Evolutionary conservation across 257 asterid species (phyloP).

Genomic region (Solanum sparsipilum): DNA sequence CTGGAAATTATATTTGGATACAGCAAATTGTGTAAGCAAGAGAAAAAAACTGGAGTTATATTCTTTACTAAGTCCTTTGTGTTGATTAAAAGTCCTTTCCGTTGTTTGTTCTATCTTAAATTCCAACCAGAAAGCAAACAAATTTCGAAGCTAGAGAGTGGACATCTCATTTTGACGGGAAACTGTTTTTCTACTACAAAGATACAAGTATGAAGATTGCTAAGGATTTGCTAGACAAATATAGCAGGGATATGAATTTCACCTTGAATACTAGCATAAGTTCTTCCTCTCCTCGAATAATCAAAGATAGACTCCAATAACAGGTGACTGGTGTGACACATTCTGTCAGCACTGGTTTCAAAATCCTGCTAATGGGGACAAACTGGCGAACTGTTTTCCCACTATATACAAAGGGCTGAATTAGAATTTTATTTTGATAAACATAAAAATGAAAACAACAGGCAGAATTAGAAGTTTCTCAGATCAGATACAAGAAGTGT

Average conservation of each 20-base stretch:
- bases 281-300: slow-evolving; percentile 57
- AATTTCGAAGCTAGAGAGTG: background rate
- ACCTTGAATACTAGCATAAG: slow-evolving; percentile 80
- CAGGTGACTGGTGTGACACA: slow-evolving; percentile 96
- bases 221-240: background rate
- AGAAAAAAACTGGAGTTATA: background rate
- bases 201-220: background rate
- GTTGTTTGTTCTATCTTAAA: background rate
- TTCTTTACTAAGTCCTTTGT: background rate
- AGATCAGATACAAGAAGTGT: background rate
- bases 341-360: slow-evolving; percentile 84
- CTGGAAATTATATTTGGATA: slow-evolving; percentile 13
- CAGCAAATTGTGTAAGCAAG: background rate
- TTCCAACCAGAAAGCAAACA: background rate
- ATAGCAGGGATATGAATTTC: background rate
- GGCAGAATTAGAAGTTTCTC: background rate
- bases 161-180: background rate
- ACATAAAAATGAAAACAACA: background rate
- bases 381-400: slow-evolving; percentile 52
- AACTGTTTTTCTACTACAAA: background rate
- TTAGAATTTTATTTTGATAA: background rate
- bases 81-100: background rate
- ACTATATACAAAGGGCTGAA: slow-evolving; percentile 24
- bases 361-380: slow-evolving; percentile 57
- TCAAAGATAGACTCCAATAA: slow-evolving; percentile 82